Evolutionary conservation across 805 yeast genomes (phyloP), one percentile per base, ranked within the genome.

Genomic region (Suhomyces vadensis): DNA sequence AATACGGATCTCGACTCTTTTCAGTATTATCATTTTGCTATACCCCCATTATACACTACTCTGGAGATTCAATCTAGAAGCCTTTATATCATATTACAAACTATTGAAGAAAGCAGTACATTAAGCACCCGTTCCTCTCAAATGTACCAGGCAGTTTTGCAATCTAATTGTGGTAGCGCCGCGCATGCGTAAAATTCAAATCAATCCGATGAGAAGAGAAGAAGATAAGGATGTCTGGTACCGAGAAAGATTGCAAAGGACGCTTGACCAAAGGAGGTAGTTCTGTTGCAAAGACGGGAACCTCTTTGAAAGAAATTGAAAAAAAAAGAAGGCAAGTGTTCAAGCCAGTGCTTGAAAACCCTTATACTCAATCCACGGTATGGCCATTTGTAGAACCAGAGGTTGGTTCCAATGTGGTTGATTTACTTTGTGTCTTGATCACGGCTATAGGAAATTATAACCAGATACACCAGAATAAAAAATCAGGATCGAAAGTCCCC

Each of bases 291-390:
- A 22, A 31, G 37, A 39, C 37, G 6, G 26, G 44, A 41, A 33
- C 54, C 39, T 78, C 84, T 0, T 43, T 82, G 10, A 79, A 75
- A 49, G 75, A 72, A 17, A 47, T 72, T 1, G 85, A 81, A 40
- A 65, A 67, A 49, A 74, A 72, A 56, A 66, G 77, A 42, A 71
- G 74, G 48, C 82, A 80, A 49, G 79, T 82, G 6, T 80, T 79
- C 61, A 82, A 79, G 58, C 87, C 90, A 0, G 64, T 84, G 2
- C 64, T 84, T 16, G 83, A 82, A 22, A 81, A 80, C 48, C 88
- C 90, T 2, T 82, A 69, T 54, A 75, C 85, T 0, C 73, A 72
- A 39, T 67, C 75, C 6, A 62, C 55, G 27, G 24, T 54, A 44
- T 72, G 76, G 64, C 73, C 78, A 5, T 65, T 67, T 55, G 54